A percentile compares a stretch with the other conserved stretches of the same genome.
Evolutionary conservation across 2,329 filamentous ascomycete genomes (phyloP).

Genomic region (Triangularia setosa): DNA sequence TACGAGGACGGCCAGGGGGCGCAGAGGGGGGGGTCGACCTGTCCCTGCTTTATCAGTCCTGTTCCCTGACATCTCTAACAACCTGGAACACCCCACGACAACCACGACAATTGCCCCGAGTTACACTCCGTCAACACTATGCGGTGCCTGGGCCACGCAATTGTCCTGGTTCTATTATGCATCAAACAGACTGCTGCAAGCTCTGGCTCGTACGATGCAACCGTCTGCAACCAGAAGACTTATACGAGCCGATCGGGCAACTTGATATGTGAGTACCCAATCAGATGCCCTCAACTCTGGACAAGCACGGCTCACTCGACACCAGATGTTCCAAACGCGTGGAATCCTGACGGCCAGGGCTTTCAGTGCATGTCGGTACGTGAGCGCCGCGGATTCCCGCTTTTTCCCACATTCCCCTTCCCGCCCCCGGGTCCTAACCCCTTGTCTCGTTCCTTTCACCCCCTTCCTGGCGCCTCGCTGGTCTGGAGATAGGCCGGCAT

Average conservation of each 20-base stretch:
- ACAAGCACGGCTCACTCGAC: slow-evolving; percentile 3
- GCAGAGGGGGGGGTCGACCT: neutral
- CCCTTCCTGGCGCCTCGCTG: neutral
- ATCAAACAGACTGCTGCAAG: slow-evolving; percentile 3
- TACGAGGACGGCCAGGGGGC: neutral
- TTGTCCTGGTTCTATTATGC: slow-evolving; percentile 11
- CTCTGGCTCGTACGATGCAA: slow-evolving; percentile 27
- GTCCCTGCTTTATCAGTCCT: neutral
- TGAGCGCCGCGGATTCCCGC: slow-evolving; percentile 10
- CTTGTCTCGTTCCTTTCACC: neutral
- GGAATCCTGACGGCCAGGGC: slow-evolving; percentile 29
- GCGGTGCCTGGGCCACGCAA: slow-evolving; percentile 2
- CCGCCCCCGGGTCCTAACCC: neutral
- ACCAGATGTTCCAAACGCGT: slow-evolving; percentile 32
- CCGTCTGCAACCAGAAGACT: slow-evolving; percentile 28
- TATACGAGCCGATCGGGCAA: slow-evolving; percentile 25
- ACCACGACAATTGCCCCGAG: neutral
- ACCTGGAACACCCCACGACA: neutral
- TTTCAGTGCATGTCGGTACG: slow-evolving; percentile 32
- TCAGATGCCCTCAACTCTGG: neutral
- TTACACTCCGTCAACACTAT: slow-evolving; percentile 9
- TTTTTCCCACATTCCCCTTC: neutral
- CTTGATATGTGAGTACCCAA: slow-evolving; percentile 26
- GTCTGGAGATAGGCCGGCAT: neutral
- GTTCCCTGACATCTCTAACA: neutral